Evolutionary conservation across 2,329 filamentous ascomycete genomes (phyloP).

Genomic region (Diaporthe eres): DNA sequence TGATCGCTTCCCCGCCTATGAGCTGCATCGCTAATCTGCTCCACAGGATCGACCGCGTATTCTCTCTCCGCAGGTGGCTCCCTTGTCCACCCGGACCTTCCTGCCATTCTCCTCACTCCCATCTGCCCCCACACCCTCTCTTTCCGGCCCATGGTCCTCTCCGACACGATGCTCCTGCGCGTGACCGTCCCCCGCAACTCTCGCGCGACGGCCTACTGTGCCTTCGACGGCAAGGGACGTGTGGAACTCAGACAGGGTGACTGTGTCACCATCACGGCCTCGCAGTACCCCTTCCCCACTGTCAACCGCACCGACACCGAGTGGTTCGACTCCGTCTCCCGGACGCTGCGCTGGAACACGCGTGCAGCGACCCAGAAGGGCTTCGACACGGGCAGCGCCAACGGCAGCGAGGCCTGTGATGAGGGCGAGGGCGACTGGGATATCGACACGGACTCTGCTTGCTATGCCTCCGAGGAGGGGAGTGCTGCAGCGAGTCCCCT

Average conservation of each 20-base stretch:
- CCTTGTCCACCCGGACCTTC: conserved; percentile 96
- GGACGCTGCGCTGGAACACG: conserved; percentile 95
- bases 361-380: conserved; percentile 92
- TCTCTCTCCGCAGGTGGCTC: conserved; percentile 96
- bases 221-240: conserved; percentile 96
- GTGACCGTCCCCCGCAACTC: conserved; percentile 88
- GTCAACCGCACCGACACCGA: conserved; percentile 91
- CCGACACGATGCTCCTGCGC: conserved; percentile 92
- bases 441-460: conserved; percentile 89
- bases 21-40: conserved; percentile 37
- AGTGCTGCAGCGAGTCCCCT: conserved; percentile 77
- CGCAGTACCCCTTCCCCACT: conserved; percentile 96
- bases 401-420: conserved; percentile 60
- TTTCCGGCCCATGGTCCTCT: conserved; percentile 97
- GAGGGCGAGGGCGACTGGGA: conserved; percentile 82
- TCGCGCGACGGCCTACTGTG: conserved; percentile 94
- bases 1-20: background rate
- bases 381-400: conserved; percentile 72
- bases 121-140: conserved; percentile 98
- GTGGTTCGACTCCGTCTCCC: conserved; percentile 96
- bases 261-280: conserved; percentile 95
- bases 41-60: conserved; percentile 85
- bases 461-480: conserved; percentile 80
- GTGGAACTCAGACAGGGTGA: conserved; percentile 94
- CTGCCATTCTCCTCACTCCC: conserved; percentile 94